A percentile compares a stretch with the other conserved stretches of the same genome.
Evolutionary conservation across 1,284 basidiomycete species (phyloP).

Genomic region (Phenoliferia sp.): DNA sequence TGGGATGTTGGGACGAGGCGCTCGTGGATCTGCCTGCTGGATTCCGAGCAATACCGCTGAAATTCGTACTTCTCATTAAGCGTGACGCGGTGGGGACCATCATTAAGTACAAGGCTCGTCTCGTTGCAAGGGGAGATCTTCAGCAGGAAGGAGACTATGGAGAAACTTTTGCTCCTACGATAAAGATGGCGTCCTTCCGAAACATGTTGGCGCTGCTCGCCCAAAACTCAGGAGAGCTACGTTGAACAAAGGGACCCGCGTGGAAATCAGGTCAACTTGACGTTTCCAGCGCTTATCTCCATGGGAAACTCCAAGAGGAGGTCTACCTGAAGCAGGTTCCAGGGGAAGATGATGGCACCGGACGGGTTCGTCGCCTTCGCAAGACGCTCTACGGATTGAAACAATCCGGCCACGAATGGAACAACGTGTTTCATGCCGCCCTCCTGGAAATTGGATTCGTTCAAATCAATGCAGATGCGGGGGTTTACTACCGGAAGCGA

Average conservation of each 20-base stretch:
- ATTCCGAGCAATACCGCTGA: slow-evolving; percentile 9
- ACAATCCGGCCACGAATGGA: slow-evolving; percentile 21
- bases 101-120: slow-evolving; percentile 39
- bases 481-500: not conserved
- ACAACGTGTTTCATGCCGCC: slow-evolving; percentile 10
- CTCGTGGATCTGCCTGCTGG: not conserved
- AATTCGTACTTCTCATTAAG: slow-evolving; percentile 19
- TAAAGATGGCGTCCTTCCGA: slow-evolving; percentile 43
- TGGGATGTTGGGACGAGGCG: slow-evolving; percentile 9
- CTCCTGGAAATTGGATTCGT: slow-evolving; percentile 1
- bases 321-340: slow-evolving; percentile 3
- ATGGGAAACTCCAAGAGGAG: slow-evolving; percentile 12
- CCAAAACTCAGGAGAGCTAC: not conserved
- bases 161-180: slow-evolving; percentile 49
- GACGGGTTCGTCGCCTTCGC: not conserved
- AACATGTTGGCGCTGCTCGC: slow-evolving; percentile 25
- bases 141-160: slow-evolving; percentile 47
- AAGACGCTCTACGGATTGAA: slow-evolving; percentile 26
- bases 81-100: slow-evolving; percentile 28
- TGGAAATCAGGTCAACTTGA: slow-evolving; percentile 16
- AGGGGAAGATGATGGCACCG: slow-evolving; percentile 1
- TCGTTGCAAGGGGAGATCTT: slow-evolving; percentile 33
- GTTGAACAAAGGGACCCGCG: not conserved
- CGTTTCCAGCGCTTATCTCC: slow-evolving; percentile 21
- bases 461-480: not conserved